Conservation (phyloP, 1,284 basidiomycete genomes). For the Xerocomus minutiporus region DNA sequence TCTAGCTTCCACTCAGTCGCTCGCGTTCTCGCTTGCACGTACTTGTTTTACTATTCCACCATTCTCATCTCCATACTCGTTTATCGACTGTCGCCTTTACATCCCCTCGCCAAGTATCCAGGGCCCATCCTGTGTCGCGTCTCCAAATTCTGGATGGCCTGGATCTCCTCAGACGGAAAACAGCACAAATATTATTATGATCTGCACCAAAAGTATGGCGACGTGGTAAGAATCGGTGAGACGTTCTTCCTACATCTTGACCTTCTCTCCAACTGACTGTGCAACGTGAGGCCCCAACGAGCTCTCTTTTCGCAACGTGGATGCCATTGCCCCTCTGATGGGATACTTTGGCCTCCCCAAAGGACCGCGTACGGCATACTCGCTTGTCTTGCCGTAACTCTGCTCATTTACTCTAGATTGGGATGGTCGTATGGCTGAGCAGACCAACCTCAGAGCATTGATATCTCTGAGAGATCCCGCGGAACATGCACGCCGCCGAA, state of each 20-base stretch:
- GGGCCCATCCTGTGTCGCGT: conserved; percentile 33
- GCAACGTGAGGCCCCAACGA: conserved; percentile 50
- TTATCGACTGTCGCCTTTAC: conserved; percentile 36
- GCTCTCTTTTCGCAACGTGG: conserved; percentile 41
- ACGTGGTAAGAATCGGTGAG: conserved; percentile 37
- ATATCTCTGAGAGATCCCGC: conserved; percentile 33
- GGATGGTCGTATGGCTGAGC: conserved; percentile 33
- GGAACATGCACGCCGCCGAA: conserved; percentile 45
- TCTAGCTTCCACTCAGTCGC: conserved; percentile 13
- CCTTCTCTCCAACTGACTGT: conserved; percentile 1
- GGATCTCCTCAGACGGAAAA: conserved; percentile 31
- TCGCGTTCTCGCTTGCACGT: conserved; percentile 17
- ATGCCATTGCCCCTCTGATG: conserved; percentile 43
- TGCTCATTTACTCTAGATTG: conserved; percentile 27
- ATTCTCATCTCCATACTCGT: conserved; percentile 28
- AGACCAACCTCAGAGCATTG: conserved; percentile 27
- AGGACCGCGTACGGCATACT: conserved; percentile 43
- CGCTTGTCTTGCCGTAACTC: not conserved
- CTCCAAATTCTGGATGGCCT: conserved; percentile 36
- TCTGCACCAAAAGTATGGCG: conserved; percentile 33
- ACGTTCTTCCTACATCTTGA: not conserved
- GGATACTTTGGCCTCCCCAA: conserved; percentile 46
- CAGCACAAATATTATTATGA: conserved; percentile 33
- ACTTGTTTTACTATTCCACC: conserved; percentile 28
- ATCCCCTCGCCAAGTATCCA: conserved; percentile 33